These are phyloP conservation scores for Lentinula edodes DNA, from an alignment of 768 basidiomycete species.

Conservation along the genomic window DNA sequence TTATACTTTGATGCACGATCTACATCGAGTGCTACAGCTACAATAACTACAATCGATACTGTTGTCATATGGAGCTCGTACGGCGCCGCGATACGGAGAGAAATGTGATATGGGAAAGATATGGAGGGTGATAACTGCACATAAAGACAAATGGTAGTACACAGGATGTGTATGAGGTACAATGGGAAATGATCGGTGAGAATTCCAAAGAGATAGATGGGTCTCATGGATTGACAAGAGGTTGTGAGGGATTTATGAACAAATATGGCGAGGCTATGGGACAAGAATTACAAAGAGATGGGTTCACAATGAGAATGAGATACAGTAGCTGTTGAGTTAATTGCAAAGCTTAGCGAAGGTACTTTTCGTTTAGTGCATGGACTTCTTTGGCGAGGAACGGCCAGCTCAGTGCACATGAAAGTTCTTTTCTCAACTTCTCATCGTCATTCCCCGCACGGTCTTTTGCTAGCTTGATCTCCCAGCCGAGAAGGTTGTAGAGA, in stretches of 20 bases:
- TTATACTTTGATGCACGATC: background rate
- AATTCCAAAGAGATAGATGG: background rate
- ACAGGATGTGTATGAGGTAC: background rate
- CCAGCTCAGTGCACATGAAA: constrained; percentile 73
- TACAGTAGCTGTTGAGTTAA: background rate
- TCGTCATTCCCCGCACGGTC: constrained; percentile 56
- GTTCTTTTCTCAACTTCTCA: constrained; percentile 45
- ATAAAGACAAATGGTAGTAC: background rate
- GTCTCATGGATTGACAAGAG: background rate
- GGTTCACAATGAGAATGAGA: background rate
- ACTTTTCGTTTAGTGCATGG: constrained; percentile 82
- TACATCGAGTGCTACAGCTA: background rate
- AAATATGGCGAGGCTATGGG: background rate
- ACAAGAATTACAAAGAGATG: background rate
- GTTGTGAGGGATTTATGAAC: no score
- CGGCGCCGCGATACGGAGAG: background rate
- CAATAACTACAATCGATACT: background rate
- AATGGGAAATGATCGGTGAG: background rate
- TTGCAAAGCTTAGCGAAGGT: constrained; percentile 27
- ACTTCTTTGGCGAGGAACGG: constrained; percentile 83
- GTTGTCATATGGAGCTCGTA: background rate
- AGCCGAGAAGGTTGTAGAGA: constrained; percentile 89
- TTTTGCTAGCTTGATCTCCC: constrained; percentile 90
- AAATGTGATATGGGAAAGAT: background rate
- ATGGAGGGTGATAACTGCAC: background rate